Conservation (phyloP, 805 yeast genomes). For the Candida coquimbonensis region DNA sequence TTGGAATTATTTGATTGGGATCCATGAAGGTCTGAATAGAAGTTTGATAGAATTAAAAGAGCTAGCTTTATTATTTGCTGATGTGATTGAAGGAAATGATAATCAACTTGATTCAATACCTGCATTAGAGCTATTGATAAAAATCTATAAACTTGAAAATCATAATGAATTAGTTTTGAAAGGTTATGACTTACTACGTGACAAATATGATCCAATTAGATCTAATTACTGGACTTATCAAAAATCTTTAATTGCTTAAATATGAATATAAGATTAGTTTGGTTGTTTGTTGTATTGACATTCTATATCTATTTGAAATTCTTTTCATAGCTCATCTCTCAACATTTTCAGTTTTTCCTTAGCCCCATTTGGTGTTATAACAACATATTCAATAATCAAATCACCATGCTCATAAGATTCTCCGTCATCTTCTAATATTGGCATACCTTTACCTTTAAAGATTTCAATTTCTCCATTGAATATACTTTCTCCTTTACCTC, state of each 20-base stretch:
- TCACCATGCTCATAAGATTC: slow-evolving; percentile 43
- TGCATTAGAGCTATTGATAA: slow-evolving; percentile 60
- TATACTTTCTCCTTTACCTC: slow-evolving; percentile 47
- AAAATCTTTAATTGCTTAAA: slow-evolving; percentile 10
- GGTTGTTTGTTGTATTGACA: neutral
- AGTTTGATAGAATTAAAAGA: slow-evolving; percentile 33
- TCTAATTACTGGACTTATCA: slow-evolving; percentile 54
- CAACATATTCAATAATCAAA: slow-evolving; percentile 41
- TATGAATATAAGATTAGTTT: neutral
- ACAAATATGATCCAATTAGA: slow-evolving; percentile 56
- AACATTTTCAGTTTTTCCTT: slow-evolving; percentile 10
- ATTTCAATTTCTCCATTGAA: slow-evolving; percentile 66
- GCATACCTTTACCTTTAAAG: slow-evolving; percentile 82
- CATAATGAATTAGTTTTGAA: slow-evolving; percentile 29
- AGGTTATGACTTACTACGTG: slow-evolving; percentile 45
- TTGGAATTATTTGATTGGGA: slow-evolving; percentile 77
- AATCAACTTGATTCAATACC: slow-evolving; percentile 36
- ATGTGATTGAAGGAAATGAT: slow-evolving; percentile 14
- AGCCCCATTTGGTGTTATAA: slow-evolving; percentile 37
- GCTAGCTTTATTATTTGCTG: slow-evolving; percentile 40
- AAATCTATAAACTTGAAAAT: slow-evolving; percentile 30
- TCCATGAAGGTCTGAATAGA: slow-evolving; percentile 30
- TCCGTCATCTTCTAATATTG: slow-evolving; percentile 37
- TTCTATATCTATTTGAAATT: neutral
- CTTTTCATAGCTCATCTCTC: slow-evolving; percentile 20